Conservation (phyloP, 148 eudicot species). For the Vaccinium darrowii region DNA sequence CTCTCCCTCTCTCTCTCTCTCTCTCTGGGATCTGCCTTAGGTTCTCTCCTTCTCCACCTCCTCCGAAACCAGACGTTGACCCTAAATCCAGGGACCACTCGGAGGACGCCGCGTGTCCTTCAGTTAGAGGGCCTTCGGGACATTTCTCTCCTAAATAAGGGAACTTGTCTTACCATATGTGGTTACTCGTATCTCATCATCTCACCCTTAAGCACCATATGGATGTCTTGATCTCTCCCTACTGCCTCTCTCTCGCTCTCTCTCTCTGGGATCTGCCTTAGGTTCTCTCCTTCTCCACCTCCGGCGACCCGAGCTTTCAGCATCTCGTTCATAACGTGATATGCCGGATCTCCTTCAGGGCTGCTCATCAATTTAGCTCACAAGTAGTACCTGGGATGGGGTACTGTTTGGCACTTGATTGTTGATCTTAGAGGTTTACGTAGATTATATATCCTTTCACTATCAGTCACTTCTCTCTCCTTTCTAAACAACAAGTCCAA, state of each 20-base stretch:
- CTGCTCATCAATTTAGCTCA: no score
- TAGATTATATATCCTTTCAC: conserved; percentile 1
- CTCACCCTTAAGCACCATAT: background rate
- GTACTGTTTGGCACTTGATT: background rate
- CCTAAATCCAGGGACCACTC: no score
- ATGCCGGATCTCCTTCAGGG: no score
- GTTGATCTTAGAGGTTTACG: background rate
- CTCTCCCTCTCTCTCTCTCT: background rate
- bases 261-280: no score
- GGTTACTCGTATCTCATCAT: background rate
- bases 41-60: no score
- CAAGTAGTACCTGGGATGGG: background rate
- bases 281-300: no score
- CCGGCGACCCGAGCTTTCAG: no score
- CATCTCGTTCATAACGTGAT: no score
- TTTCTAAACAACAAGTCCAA: background rate
- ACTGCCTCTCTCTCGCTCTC: background rate
- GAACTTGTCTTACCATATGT: background rate
- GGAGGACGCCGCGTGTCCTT: background rate
- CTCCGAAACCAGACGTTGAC: no score
- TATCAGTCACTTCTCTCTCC: background rate
- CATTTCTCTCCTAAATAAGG: background rate
- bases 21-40: no score
- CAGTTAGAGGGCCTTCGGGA: background rate
- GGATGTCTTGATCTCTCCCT: background rate